Evolutionary conservation across 108 stramenopile species (phyloP).

Genomic region (Cylindrotheca closterium): DNA sequence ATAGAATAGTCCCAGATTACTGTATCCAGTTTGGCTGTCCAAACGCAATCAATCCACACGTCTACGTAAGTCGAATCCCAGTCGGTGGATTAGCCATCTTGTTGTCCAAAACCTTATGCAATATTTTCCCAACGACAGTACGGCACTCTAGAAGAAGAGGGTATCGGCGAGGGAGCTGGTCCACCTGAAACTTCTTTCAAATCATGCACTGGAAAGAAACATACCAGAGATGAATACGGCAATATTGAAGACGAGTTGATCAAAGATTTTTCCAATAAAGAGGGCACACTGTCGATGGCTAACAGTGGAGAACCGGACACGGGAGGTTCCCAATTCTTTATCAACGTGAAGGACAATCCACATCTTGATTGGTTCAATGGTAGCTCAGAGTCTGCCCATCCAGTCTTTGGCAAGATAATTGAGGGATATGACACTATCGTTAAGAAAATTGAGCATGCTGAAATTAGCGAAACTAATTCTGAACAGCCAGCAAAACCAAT

Average conservation of each 20-base stretch:
- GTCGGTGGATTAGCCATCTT: no score
- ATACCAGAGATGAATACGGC: constrained; percentile 38
- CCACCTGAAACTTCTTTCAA: constrained; percentile 34
- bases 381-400: constrained; percentile 47
- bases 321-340: constrained; percentile 62
- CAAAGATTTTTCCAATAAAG: constrained; percentile 42
- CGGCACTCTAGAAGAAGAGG: constrained; percentile 36
- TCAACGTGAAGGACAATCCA: constrained; percentile 55
- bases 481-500: constrained; percentile 55
- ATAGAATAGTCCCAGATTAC: constrained; percentile 76
- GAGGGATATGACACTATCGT: constrained; percentile 46
- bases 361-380: constrained; percentile 54
- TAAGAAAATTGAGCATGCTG: constrained; percentile 40
- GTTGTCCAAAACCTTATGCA: no score
- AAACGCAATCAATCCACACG: constrained; percentile 39
- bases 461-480: constrained; percentile 32
- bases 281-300: constrained; percentile 56
- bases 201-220: constrained; percentile 38
- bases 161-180: constrained; percentile 48
- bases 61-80: constrained; percentile 9
- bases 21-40: constrained; percentile 67
- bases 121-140: no score
- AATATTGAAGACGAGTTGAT: constrained; percentile 43
- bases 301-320: constrained; percentile 54
- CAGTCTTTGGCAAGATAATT: constrained; percentile 58